phyloP scores from a whole-genome alignment of 495 filamentous ascomycete species.

The Neurospora cerealis region DNA sequence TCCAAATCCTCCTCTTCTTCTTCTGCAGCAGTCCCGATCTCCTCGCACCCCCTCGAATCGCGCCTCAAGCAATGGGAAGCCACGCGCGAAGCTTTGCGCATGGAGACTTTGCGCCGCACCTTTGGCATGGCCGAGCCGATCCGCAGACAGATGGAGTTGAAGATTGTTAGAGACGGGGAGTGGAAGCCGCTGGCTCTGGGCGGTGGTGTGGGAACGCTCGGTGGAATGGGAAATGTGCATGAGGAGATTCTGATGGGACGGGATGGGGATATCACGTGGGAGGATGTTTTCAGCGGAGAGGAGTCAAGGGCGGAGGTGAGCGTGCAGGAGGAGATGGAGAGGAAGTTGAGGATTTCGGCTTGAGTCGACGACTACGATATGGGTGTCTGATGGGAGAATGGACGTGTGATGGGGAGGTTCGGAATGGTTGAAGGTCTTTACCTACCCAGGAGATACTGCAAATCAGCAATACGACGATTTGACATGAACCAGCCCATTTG shows the following conservation, averaged over 20 bases:
- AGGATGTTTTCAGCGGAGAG: conserved; percentile 78
- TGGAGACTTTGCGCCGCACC: conserved; percentile 71
- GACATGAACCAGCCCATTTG: too few relatives aligned
- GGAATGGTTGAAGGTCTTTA: too few relatives aligned
- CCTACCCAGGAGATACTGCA: too few relatives aligned
- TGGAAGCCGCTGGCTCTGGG: conserved; percentile 42
- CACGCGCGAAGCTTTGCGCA: conserved; percentile 78
- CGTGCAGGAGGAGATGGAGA: conserved; percentile 92
- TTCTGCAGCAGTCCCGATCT: conserved; percentile 34
- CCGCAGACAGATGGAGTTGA: conserved; percentile 88
- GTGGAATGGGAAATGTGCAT: conserved; percentile 40
- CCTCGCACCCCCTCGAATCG: conserved; percentile 81
- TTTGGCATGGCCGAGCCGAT: conserved; percentile 93
- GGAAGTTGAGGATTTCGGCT: conserved; percentile 51
- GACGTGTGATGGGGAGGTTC: too few relatives aligned
- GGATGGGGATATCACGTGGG: conserved; percentile 70
- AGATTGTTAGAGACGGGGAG: conserved; percentile 53
- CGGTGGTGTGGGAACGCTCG: conserved; percentile 5
- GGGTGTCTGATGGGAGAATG: too few relatives aligned
- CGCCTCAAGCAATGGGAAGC: conserved; percentile 74
- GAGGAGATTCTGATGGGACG: conserved; percentile 76
- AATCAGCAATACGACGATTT: too few relatives aligned
- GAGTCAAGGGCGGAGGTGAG: conserved; percentile 55
- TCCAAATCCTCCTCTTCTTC: conserved; percentile 41
- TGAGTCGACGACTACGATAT: too few relatives aligned